Base-by-base conservation (phyloP, 352 stramenopile genomes). In the Blastocystis sp. region DNA sequence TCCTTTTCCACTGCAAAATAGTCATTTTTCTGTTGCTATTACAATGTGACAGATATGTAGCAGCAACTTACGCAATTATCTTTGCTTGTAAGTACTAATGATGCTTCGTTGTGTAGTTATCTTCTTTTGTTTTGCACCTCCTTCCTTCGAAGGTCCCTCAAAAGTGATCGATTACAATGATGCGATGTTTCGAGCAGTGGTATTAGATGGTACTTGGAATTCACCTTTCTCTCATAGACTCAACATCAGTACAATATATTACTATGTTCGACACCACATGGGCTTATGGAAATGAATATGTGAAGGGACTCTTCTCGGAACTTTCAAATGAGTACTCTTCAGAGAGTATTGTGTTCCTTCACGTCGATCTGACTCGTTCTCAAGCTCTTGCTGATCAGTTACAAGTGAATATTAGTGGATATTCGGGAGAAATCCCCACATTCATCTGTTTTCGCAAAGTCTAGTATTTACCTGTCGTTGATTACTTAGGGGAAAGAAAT, bases 361-460 rank as follows among this genome's bases (percentile, higher is more conserved):
- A 85, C 45, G 53, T 85, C 9, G 73, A 85, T n/a, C n/a, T 85
- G 13, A 66, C 73, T 2, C 26, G 24, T 13, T 85, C 30, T 45
- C 50, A 24, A 4, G 2, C 9, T 45, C 53, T 85, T 13, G 73
- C 73, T 6, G 30, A 66, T 34, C 43, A 85, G 20, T n/a, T 85
- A n/a, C 43, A 30, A 6, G 63, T 85, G 6, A 65, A 68, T 24
- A 85, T 85, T 18, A 26, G 30, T 37, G 73, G 73, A 13, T 85
- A 85, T 47, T 56, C 73, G 5, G 73, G 73, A 50, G 73, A 85
- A 18, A 85, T 85, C 34, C 73, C 73, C 13, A 34, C 68, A 2
- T 85, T 85, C 16, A 85, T 85, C 34, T 39, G 45, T n/a, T 85
- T 85, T 45, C 3, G 34, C 30, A 85, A 68, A 20, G 73, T 85